Conservation (phyloP, 1,284 basidiomycete genomes). For the Apiotrichum mycotoxinovorans region DNA sequence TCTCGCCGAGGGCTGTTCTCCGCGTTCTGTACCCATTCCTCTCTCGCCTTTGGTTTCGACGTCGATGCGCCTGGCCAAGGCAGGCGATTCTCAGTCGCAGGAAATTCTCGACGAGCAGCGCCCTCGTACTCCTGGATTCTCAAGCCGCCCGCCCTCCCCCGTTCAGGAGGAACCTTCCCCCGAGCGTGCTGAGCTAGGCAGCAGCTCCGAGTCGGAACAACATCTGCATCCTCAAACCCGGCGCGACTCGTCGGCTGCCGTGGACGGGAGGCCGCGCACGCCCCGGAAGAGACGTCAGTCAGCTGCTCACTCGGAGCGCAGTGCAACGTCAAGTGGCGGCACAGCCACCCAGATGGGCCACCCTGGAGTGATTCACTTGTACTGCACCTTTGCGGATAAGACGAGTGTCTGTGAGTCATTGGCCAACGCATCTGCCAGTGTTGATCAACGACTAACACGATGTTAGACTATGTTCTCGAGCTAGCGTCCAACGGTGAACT, state of each 20-base stretch:
- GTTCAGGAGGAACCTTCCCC: slow-evolving; percentile 32
- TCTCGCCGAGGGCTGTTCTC: not conserved
- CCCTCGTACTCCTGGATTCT: not conserved
- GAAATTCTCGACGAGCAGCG: slow-evolving; percentile 18
- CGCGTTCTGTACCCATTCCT: not conserved
- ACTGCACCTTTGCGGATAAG: slow-evolving; percentile 79
- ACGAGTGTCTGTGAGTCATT: slow-evolving; percentile 71
- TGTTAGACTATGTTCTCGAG: slow-evolving; percentile 82
- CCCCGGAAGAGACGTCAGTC: slow-evolving; percentile 34
- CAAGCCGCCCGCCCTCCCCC: slow-evolving; percentile 32
- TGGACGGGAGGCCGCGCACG: slow-evolving; percentile 11
- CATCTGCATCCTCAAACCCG: not conserved
- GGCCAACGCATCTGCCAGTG: too few species aligned
- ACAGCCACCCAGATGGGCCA: slow-evolving; percentile 53
- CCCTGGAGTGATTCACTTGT: slow-evolving; percentile 74
- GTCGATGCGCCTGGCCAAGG: slow-evolving; percentile 1
- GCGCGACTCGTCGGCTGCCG: slow-evolving; percentile 4
- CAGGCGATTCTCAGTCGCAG: slow-evolving; percentile 11
- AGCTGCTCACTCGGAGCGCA: slow-evolving; percentile 36
- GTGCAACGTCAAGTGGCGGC: slow-evolving; percentile 23
- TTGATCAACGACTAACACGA: not conserved
- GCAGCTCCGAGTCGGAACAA: slow-evolving; percentile 4
- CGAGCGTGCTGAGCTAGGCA: not conserved
- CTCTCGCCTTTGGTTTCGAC: slow-evolving; percentile 11
- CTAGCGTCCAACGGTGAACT: slow-evolving; percentile 86